Conservation (phyloP, 768 basidiomycete genomes). For the Russula abietina region DNA sequence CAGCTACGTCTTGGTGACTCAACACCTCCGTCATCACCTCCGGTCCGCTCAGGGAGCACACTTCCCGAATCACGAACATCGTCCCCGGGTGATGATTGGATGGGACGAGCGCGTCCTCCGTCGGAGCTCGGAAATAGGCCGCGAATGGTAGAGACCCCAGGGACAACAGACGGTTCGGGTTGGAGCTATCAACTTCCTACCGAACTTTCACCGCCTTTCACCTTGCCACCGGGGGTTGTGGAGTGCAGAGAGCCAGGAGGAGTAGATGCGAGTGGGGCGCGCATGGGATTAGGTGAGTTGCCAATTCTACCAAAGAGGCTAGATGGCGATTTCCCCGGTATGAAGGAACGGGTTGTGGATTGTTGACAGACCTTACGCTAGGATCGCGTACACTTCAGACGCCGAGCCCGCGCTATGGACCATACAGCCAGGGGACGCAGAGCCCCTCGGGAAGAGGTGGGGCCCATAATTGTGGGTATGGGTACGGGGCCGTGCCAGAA, state of each 20-base stretch:
- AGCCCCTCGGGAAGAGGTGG: conserved; percentile 18
- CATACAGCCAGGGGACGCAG: conserved; percentile 18
- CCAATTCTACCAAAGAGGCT: neutral
- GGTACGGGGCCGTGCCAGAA: conserved; percentile 18
- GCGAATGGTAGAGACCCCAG: conserved; percentile 11
- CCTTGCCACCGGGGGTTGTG: conserved; percentile 21
- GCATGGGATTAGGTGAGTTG: conserved; percentile 17
- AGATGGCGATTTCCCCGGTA: neutral
- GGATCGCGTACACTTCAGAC: conserved; percentile 19
- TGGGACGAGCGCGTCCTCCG: conserved; percentile 18
- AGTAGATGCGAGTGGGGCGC: conserved; percentile 10
- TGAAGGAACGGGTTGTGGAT: neutral
- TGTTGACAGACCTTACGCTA: conserved; percentile 3
- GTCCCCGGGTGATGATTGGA: conserved; percentile 16
- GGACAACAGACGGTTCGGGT: conserved; percentile 7
- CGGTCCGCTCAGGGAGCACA: conserved; percentile 16
- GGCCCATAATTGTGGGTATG: conserved; percentile 18
- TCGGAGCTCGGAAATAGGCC: conserved; percentile 21
- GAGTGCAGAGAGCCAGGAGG: conserved; percentile 19
- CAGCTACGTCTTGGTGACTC: conserved; percentile 21
- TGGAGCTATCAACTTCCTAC: conserved; percentile 23
- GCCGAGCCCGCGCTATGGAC: conserved; percentile 12
- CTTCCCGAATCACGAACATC: conserved; percentile 19
- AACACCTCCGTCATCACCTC: conserved; percentile 17
- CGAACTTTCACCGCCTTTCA: conserved; percentile 22